These are phyloP conservation scores for Ophiostoma novo-ulmi DNA, from an alignment of 2,329 filamentous ascomycete species.

Conservation along the genomic window DNA sequence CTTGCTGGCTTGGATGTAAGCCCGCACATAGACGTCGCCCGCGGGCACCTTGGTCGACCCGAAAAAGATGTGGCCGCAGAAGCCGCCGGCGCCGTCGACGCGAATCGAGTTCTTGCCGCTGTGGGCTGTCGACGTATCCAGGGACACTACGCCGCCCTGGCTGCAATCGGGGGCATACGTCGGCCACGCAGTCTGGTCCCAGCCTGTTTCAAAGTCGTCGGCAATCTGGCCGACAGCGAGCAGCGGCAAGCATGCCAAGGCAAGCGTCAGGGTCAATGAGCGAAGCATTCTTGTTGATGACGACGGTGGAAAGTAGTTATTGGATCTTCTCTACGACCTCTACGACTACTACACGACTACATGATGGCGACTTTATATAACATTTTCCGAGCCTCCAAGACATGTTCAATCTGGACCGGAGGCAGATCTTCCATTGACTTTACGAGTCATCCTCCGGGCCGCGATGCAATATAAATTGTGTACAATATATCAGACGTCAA, in stretches of 20 bases:
- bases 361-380: not conserved
- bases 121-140: constrained; percentile 53
- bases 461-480: not conserved
- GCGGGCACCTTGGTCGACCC: constrained; percentile 52
- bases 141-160: constrained; percentile 52
- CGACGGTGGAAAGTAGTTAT: too few relatives aligned
- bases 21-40: constrained; percentile 42
- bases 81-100: constrained; percentile 50
- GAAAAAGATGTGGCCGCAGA: constrained; percentile 57
- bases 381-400: not conserved
- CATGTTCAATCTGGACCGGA: not conserved
- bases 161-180: constrained; percentile 56
- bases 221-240: constrained; percentile 49
- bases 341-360: not conserved
- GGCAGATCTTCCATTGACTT: not conserved
- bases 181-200: constrained; percentile 53
- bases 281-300: not conserved
- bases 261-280: not conserved
- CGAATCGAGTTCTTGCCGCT: constrained; percentile 52
- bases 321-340: not conserved
- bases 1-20: constrained; percentile 48
- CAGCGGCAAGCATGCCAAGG: constrained; percentile 42
- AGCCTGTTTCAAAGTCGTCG: constrained; percentile 54
- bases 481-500: not conserved
- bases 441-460: not conserved